Conservation (phyloP, 2,329 filamentous ascomycete genomes). For the Aspergillus sp. region DNA sequence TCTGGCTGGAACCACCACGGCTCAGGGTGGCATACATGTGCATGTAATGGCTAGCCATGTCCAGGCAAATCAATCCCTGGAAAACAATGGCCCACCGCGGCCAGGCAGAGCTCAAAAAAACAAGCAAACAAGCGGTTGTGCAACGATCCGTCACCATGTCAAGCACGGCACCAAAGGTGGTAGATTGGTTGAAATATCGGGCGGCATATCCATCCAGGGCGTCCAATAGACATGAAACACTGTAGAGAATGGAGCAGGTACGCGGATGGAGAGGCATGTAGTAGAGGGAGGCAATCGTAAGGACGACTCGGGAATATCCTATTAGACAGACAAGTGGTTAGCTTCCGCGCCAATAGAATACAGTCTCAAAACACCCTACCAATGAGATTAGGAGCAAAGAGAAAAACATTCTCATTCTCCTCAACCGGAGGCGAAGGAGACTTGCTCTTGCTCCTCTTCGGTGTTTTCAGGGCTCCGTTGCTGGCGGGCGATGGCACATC, state of each 20-base stretch:
- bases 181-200: conserved; percentile 78
- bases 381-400: conserved; percentile 77
- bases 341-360: conserved; percentile 1
- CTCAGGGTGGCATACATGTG: conserved; percentile 96
- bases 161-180: conserved; percentile 89
- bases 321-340: conserved; percentile 4
- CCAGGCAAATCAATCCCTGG: conserved; percentile 84
- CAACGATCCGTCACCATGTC: conserved; percentile 99
- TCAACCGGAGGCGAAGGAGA: conserved; percentile 24
- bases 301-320: conserved; percentile 72
- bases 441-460: conserved; percentile 24
- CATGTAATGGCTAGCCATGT: conserved; percentile 95
- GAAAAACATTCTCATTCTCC: conserved; percentile 65
- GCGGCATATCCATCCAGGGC: conserved; percentile 94
- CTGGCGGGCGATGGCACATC: conserved; percentile 18
- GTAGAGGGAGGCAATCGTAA: conserved; percentile 86
- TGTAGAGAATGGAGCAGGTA: conserved; percentile 81
- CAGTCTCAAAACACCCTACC: conserved; percentile 46
- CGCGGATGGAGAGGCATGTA: conserved; percentile 99
- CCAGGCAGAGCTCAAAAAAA: conserved; percentile 91
- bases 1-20: conserved; percentile 70
- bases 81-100: conserved; percentile 91
- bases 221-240: conserved; percentile 88
- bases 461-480: conserved; percentile 26
- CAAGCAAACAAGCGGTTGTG: conserved; percentile 88